These are phyloP conservation scores for Aplosporella prunicola DNA, from an alignment of 2,329 filamentous ascomycete species.

Conservation along the genomic window DNA sequence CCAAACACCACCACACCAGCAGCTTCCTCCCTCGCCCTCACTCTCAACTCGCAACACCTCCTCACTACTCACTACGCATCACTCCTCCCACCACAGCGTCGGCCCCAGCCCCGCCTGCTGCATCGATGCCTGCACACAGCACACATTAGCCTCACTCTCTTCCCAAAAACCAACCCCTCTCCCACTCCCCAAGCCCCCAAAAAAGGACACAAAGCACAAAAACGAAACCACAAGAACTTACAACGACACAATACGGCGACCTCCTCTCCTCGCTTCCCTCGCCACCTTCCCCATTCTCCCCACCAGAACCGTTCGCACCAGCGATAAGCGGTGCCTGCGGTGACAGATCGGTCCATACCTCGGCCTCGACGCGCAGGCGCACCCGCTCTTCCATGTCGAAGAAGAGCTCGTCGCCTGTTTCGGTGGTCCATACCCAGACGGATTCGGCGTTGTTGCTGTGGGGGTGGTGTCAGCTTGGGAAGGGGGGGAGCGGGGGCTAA, in stretches of 20 bases:
- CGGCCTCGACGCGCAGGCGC: conserved; percentile 72
- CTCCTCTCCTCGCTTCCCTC: too few species aligned
- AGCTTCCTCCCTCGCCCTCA: too few species aligned
- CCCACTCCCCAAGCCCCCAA: too few species aligned
- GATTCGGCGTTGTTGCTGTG: conserved; percentile 61
- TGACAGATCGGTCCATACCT: conserved; percentile 85
- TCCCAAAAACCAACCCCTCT: too few species aligned
- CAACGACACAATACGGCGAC: conserved; percentile 60
- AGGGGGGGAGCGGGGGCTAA: conserved; percentile 5
- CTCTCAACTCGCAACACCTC: too few species aligned
- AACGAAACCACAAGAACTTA: conserved; percentile 18
- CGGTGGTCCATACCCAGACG: conserved; percentile 76
- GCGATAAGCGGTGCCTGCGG: conserved; percentile 66
- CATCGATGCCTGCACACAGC: conserved; percentile 41
- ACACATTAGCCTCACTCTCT: conserved; percentile 1
- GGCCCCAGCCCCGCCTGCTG: conserved; percentile 38
- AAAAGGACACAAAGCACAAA: too few species aligned
- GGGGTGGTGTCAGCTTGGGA: background rate
- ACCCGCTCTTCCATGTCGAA: conserved; percentile 88
- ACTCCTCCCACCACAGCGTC: conserved; percentile 36
- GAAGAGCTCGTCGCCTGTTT: conserved; percentile 62
- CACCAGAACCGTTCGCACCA: too few species aligned
- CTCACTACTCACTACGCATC: too few species aligned
- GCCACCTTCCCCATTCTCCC: too few species aligned
- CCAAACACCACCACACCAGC: too few species aligned